Base-by-base conservation (phyloP, 768 basidiomycete species). In the Suillus fuscotomentosus region DNA sequence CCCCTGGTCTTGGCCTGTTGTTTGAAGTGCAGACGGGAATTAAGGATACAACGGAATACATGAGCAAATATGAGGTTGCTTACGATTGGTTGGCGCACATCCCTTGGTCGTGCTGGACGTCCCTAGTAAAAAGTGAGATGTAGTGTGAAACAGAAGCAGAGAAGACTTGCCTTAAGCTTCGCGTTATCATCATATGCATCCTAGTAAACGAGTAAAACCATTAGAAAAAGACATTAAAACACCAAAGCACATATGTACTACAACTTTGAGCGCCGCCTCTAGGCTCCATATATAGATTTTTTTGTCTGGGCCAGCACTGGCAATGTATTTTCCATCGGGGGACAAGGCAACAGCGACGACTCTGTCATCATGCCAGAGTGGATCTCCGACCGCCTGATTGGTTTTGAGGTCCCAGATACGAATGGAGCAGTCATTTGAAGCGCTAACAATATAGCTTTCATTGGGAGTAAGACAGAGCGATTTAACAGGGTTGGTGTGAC, bases 231-330 rank as follows among this genome's bases (percentile, higher is more conserved):
- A 50, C 1, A 15, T 3, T 13, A 6, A 9, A 31, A 41, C 14
- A 51, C 2, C 27, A 27, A 51, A 31, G 9, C 8, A 17, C 27
- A 50, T 15, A 50, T 13, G 5, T 31, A 31, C 31, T 6, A 5
- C 48, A 50, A 15, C 13, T 8, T 22, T 5, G 17, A 60, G 36
- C 5, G 11, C 59, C 2, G 8, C 59, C 75, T 86, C 85, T 10
- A 81, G 85, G 69, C 94, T 87, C 95, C 95, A 97, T 0, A 94
- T 83, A 5, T 90, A 87, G 1, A 96, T 76, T 47, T 83, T 79
- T 65, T 86, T 82, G 72, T 97, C 95, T 70, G 84, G 84, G 0
- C 94, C 94, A 14, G 87, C 94, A 69, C 90, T 94, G 4, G 88
- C 92, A 5, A 97, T 81, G 61, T 87, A 86, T 69, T 83, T 88